A percentile compares a stretch with the other conserved stretches of the same genome.
Evolutionary conservation across 2,329 filamentous ascomycete genomes (phyloP).

Genomic region (Aspergillus carbonarius): DNA sequence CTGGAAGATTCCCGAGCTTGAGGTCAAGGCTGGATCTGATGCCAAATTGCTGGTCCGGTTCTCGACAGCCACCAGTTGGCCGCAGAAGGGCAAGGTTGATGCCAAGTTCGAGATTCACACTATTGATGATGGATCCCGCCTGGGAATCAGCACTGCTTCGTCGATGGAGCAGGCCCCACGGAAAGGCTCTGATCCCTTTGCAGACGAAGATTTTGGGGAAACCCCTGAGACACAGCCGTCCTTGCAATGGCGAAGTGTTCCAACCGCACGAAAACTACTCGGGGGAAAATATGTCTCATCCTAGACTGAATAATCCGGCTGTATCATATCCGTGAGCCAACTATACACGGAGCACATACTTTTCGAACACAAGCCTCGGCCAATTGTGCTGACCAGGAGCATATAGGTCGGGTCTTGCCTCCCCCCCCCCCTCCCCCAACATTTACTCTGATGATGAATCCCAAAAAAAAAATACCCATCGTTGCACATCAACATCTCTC

Average conservation of each 20-base stretch:
- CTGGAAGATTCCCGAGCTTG: slow-evolving; percentile 51
- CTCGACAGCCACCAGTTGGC: slow-evolving; percentile 67
- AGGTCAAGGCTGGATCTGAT: slow-evolving; percentile 54
- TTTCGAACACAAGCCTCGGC: not conserved
- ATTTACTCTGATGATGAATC: not conserved
- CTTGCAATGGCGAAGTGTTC: slow-evolving; percentile 65
- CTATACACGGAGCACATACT: not conserved
- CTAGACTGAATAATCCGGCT: slow-evolving; percentile 17
- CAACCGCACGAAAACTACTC: slow-evolving; percentile 65
- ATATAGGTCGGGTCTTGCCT: not conserved
- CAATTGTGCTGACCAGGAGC: not conserved
- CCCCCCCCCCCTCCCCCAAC: not conserved
- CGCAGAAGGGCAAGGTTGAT: slow-evolving; percentile 74
- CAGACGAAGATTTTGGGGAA: slow-evolving; percentile 41
- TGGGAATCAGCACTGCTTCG: slow-evolving; percentile 57
- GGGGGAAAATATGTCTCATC: slow-evolving; percentile 72
- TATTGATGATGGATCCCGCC: slow-evolving; percentile 59
- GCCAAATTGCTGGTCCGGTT: slow-evolving; percentile 84
- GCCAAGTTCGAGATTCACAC: slow-evolving; percentile 72
- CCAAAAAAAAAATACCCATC: not conserved
- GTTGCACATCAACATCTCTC: not conserved
- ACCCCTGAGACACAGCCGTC: slow-evolving; percentile 27
- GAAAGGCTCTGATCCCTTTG: slow-evolving; percentile 48
- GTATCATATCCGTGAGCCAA: not conserved
- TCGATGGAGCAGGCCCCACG: slow-evolving; percentile 22